Evolutionary conservation across 441 rosid species (phyloP), one percentile per base, ranked within the genome.

Genomic region (Capsella rubella): DNA sequence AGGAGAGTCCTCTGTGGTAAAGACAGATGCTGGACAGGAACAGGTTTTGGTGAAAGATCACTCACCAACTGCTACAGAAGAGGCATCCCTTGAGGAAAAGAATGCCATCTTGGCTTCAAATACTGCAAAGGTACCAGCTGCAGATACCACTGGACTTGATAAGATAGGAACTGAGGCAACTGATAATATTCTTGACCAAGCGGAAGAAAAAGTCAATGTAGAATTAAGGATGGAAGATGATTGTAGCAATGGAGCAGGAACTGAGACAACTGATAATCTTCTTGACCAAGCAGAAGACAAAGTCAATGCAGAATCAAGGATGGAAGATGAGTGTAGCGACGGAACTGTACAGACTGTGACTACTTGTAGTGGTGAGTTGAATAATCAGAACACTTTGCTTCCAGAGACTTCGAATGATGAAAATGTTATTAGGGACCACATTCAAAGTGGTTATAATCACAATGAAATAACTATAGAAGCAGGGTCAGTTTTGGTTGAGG

Each of bases 141-240:
- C 47, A 47, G 57, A 74, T 58, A 74, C 83, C 65, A 66, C 29
- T 75, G 69, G 71, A 75, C 65, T 69, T 71, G 82, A 54, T 59
- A 78, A 77, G 62, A 80, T 73, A 39, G 74, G 66, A 77, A 63
- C 37, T 74, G 77, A 59, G 7, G 59, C 50, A 25, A 74, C 69
- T 76, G 81, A 77, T 66, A 76, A 81, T 71, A 64, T 65, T 31
- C 67, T 63, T 39, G 83, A 79, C 81, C 68, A 73, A 64, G 65
- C 69, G 34, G 81, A 46, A 40, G 78, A 80, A 45, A 80, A 81
- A 75, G 80, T 47, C 78, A 70, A 60, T 53, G 66, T 78, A 74
- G 69, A 53, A 78, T 81, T 80, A 62, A 84, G 73, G 72, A 75
- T 67, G 60, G 86, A 83, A 75, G 75, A 67, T 59, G 86, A 81